These are phyloP conservation scores for Calonectria pauciramosa DNA, from an alignment of 2,329 filamentous ascomycete species.

Conservation along the genomic window DNA sequence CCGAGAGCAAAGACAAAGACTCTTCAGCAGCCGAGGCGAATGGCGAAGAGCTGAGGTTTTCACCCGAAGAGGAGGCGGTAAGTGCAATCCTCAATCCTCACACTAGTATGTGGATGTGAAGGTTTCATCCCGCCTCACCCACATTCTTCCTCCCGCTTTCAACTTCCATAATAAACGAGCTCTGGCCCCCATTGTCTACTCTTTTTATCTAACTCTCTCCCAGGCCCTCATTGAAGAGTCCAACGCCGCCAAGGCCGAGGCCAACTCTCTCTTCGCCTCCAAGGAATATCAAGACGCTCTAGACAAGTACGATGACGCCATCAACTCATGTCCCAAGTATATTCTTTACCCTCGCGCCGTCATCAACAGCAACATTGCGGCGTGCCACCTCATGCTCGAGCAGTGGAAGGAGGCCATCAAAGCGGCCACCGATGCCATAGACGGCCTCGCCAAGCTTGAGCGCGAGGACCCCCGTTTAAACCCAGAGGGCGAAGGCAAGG, in stretches of 20 bases:
- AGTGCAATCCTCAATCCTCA: conserved; percentile 38
- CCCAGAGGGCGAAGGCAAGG: conserved; percentile 35
- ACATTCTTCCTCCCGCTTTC: not conserved
- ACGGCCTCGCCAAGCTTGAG: conserved; percentile 76
- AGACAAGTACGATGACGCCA: conserved; percentile 84
- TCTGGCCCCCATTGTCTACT: not conserved
- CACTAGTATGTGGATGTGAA: not conserved
- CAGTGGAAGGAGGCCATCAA: conserved; percentile 89
- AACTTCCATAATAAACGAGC: not conserved
- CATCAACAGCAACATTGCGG: conserved; percentile 88
- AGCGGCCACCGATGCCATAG: conserved; percentile 79
- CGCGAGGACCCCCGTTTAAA: conserved; percentile 50
- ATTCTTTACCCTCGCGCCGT: conserved; percentile 91
- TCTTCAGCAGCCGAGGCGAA: conserved; percentile 17
- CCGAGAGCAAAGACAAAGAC: conserved; percentile 11
- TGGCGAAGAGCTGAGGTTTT: conserved; percentile 56
- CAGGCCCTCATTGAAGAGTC: conserved; percentile 80
- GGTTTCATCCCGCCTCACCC: not conserved
- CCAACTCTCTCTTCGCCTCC: conserved; percentile 83
- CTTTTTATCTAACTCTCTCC: not conserved
- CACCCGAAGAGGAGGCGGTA: conserved; percentile 71
- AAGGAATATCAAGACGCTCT: conserved; percentile 83
- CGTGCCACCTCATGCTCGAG: conserved; percentile 86
- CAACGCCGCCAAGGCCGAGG: conserved; percentile 78
- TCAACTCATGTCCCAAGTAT: conserved; percentile 84